Percentiles rank a stretch among this genome's conserved stretches.
Evolutionary conservation across 108 stramenopile genomes (phyloP).

Genomic region (Conticribra guillardii): DNA sequence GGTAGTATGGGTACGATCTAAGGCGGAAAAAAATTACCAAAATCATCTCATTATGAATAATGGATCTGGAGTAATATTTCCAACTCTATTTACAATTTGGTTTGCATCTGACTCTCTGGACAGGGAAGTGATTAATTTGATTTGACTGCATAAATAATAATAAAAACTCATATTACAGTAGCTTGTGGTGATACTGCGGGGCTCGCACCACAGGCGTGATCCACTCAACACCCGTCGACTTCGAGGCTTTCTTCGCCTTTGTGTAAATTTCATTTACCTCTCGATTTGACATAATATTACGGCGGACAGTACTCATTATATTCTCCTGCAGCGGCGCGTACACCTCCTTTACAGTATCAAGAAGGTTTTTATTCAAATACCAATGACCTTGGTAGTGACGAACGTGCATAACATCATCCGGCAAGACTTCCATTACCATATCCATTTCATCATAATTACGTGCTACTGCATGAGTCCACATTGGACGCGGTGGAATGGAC

Average conservation of each 20-base stretch:
- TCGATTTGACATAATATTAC: slow-evolving; percentile 3
- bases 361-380: slow-evolving; percentile 36
- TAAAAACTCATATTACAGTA: too few species aligned
- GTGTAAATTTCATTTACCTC: slow-evolving; percentile 8
- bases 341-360: slow-evolving; percentile 41
- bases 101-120: too few species aligned
- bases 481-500: slow-evolving; percentile 32
- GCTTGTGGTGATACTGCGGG: slow-evolving; percentile 22
- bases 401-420: slow-evolving; percentile 46
- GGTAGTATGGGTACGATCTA: too few species aligned
- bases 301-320: slow-evolving; percentile 24
- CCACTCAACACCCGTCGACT: slow-evolving; percentile 34
- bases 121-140: too few species aligned
- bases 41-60: too few species aligned
- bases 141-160: too few species aligned
- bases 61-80: too few species aligned
- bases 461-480: slow-evolving; percentile 50
- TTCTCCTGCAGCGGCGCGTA: slow-evolving; percentile 26
- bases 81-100: too few species aligned
- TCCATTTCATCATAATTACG: slow-evolving; percentile 50
- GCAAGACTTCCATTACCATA: slow-evolving; percentile 42
- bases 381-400: slow-evolving; percentile 53
- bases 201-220: slow-evolving; percentile 41
- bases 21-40: too few species aligned
- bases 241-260: slow-evolving; percentile 17